Evolutionary conservation across 345 rosid genomes (phyloP).

Genomic region (Cardamine resedifolia): DNA sequence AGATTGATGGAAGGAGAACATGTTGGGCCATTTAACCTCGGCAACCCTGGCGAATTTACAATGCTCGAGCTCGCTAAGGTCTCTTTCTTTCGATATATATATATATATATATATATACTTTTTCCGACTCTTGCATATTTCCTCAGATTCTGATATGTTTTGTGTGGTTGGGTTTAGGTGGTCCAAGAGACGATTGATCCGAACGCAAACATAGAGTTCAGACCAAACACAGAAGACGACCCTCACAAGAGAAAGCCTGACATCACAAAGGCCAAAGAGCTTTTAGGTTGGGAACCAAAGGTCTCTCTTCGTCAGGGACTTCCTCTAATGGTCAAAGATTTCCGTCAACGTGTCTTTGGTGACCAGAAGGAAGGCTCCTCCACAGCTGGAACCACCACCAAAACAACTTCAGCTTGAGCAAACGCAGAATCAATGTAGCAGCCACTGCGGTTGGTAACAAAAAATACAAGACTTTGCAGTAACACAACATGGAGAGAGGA

Average conservation of each 20-base stretch:
- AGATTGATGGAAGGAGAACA: slow-evolving; percentile 97
- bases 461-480: slow-evolving; percentile 15
- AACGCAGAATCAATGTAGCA: slow-evolving; percentile 12
- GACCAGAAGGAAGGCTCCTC: slow-evolving; percentile 45
- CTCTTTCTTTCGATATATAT: background rate
- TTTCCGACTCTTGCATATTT: background rate
- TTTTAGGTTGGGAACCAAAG: slow-evolving; percentile 73
- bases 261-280: slow-evolving; percentile 77
- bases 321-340: slow-evolving; percentile 76
- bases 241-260: slow-evolving; percentile 88
- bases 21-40: slow-evolving; percentile 96
- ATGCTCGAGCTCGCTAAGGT: slow-evolving; percentile 99
- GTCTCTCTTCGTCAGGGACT: slow-evolving; percentile 76
- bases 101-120: no score
- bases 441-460: slow-evolving; percentile 1
- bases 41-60: slow-evolving; percentile 99
- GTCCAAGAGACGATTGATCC: slow-evolving; percentile 79
- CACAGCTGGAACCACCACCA: slow-evolving; percentile 33
- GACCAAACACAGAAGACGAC: slow-evolving; percentile 86
- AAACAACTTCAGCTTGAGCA: slow-evolving; percentile 37
- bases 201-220: slow-evolving; percentile 77
- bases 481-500: background rate
- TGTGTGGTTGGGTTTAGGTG: slow-evolving; percentile 42
- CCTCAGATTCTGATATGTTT: background rate
- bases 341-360: slow-evolving; percentile 72